These are phyloP conservation scores for Selaginella tamariscina DNA, from an alignment of 75 land plant genomes.

Conservation along the genomic window DNA sequence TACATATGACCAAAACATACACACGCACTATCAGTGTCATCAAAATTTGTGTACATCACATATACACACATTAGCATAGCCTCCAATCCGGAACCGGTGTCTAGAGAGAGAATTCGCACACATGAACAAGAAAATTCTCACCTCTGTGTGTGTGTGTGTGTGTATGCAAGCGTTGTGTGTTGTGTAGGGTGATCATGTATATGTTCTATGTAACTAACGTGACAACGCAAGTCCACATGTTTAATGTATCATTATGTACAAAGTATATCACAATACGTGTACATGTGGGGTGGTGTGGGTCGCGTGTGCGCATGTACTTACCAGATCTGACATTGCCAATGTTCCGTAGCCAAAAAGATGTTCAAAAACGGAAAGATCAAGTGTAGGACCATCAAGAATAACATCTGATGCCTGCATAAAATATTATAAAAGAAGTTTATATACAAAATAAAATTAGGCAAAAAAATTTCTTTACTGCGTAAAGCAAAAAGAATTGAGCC, in stretches of 20 bases:
- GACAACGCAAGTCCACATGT: too few relatives aligned
- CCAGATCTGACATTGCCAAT: not conserved
- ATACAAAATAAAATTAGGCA: not conserved
- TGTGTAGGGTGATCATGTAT: too few relatives aligned
- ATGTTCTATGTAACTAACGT: too few relatives aligned
- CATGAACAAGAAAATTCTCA: too few relatives aligned
- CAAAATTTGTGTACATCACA: not conserved
- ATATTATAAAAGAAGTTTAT: not conserved
- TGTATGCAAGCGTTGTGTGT: too few relatives aligned
- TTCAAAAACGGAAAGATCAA: not conserved
- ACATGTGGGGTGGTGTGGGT: too few relatives aligned
- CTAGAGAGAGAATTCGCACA: too few relatives aligned
- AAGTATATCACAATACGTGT: too few relatives aligned
- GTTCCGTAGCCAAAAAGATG: not conserved
- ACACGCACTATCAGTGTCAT: slow-evolving; percentile 1
- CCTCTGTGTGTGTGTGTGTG: too few relatives aligned
- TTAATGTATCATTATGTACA: too few relatives aligned
- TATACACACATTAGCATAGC: not conserved
- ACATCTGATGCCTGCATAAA: not conserved
- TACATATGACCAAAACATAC: not conserved
- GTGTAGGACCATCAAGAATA: not conserved
- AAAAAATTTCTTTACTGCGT: slow-evolving; percentile 42
- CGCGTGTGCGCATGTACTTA: too few relatives aligned
- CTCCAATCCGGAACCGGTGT: not conserved
- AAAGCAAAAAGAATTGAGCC: slow-evolving; percentile 61